Evolutionary conservation across 352 stramenopile genomes (phyloP), one percentile per base, ranked within the genome.

Genomic region (Phytophthora fragariae): DNA sequence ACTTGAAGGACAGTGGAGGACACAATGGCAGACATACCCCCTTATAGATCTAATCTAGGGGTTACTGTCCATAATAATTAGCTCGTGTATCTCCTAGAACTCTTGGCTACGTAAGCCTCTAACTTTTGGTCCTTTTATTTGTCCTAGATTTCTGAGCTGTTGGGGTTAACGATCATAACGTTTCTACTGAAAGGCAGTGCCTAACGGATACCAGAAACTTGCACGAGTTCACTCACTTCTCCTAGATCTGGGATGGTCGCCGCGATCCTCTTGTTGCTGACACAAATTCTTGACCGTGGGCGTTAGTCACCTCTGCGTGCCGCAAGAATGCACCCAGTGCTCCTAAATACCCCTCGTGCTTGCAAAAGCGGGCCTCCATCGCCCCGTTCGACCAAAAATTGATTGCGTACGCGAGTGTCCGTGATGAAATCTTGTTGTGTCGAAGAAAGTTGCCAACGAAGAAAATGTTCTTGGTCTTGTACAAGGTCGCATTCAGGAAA

Each of bases 361-460:
- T 95, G 71, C 98, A 97, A 70, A 99, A 99, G 15, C 94, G 87
- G 10, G 93, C 93, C 62, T 98, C 85, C 81, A 97, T 97, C 24
- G 79, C 75, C 54, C 98, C 97, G 59, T 98, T 97, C 29, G 95
- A 99, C 98, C 98, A 99, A 83, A 99, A 99, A 67, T 99, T 93
- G 78, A 99, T 99, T 41, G 97, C 95, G 68, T 97, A 99, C 47
- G 97, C 87, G 31, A 99, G 85, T 62, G 91, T 95, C 39, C 90
- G 85, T 27, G 82, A 94, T 39, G 90, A 98, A 77, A 99, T 99
- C 47, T 97, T 93, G 83, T 99, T 99, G 78, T 99, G 94, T 24
- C 98, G 92, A 39, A 99, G 82, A 70, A 99, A 99, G 68, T 99
- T 99, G 27, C 97, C 97, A 2, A 98, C 92, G 62, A 99, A 99